These are phyloP conservation scores for Malus asiatica DNA, from an alignment of 306 rosid species.

Conservation along the genomic window DNA sequence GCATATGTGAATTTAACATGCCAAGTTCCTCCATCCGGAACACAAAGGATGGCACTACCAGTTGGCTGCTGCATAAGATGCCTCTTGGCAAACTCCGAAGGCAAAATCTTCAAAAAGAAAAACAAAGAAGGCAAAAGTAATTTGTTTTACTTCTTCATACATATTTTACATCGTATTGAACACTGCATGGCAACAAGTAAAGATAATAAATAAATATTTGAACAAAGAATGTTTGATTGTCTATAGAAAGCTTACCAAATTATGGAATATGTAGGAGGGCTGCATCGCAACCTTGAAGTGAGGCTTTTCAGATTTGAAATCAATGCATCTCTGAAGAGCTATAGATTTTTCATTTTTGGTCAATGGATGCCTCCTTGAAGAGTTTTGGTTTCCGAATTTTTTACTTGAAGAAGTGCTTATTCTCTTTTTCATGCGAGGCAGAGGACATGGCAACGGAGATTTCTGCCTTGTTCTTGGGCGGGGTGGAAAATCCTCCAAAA, in stretches of 20 bases:
- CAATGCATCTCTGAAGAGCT: neutral
- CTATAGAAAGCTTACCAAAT: neutral
- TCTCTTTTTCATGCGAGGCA: neutral
- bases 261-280: neutral
- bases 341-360: neutral
- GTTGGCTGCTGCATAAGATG: neutral
- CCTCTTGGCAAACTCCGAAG: neutral
- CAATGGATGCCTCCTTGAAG: neutral
- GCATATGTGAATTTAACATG: neutral
- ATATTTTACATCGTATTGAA: too few relatives aligned
- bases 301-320: slow-evolving; percentile 2
- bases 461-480: neutral
- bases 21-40: slow-evolving; percentile 12
- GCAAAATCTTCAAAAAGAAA: neutral
- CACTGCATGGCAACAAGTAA: neutral
- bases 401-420: neutral
- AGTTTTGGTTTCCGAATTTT: neutral
- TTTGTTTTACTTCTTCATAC: too few relatives aligned
- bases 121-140: too few relatives aligned
- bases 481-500: neutral
- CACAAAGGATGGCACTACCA: neutral
- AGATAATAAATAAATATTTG: too few relatives aligned
- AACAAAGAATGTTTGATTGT: too few relatives aligned
- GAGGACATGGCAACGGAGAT: neutral
- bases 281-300: slow-evolving; percentile 5